Evolutionary conservation across 2,329 filamentous ascomycete genomes (phyloP), one percentile per base, ranked within the genome.

Genomic region (Aspergillus sp.): DNA sequence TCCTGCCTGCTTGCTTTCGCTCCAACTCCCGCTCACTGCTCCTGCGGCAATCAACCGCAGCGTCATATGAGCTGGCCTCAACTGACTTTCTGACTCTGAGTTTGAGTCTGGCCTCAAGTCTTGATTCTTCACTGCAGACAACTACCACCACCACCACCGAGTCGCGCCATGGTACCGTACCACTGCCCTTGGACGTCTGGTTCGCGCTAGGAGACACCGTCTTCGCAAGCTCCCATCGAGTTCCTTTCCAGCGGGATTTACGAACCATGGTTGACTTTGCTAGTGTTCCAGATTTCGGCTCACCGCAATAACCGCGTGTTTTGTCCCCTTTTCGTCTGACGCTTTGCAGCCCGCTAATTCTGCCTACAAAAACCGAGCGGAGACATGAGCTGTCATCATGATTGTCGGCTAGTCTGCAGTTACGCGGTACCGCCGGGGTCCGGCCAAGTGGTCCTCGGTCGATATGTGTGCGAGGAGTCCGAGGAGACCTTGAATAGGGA

Each of bases 251-350:
- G 12, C 14, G 35, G 35, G 6, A 15, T 37, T 37, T 37, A 14
- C 21, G 59, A 57, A 62, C 62, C 62, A 63, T 62, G 61, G 61
- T 62, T 64, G 54, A 55, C 21, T 9, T 35, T 21, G 12, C 44
- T 66, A 66, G 63, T 55, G 63, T 65, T 61, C 64, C 64, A 62
- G 40, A 54, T 8, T 51, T 65, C 43, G 55, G 55, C 52, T 44
- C 44, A 60, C 41, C 46, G 53, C 43, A 60, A 48, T 43, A 52
- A 47, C 41, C 55, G 46, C 53, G 23, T 48, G 35, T 35, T 55
- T 33, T 21, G 41, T 23, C 19, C 23, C 46, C 33, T 39, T 23
- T 39, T 39, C n/a, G 23, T 46, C 44, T 31, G 23, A 27, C 23
- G 14, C 23, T 15, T 17, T 37, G 12, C 14, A 37, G 35, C 44